phyloP scores from a whole-genome alignment of 805 yeast species.

The Pichia paraexigua region DNA sequence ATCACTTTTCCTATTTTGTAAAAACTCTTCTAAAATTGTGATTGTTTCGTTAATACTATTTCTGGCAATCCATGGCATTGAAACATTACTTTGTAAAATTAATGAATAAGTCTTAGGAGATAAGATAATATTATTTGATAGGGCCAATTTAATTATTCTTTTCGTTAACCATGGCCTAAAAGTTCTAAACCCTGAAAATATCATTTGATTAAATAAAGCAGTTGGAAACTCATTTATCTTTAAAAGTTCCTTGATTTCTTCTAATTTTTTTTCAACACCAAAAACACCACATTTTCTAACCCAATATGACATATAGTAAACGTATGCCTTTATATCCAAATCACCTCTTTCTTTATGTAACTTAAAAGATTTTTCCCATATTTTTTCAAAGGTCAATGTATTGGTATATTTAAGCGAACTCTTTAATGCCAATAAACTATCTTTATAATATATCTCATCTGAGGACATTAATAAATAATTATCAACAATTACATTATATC shows the following conservation, averaged over 20 bases:
- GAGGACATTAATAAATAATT: slow-evolving; percentile 9
- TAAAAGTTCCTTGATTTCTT: slow-evolving; percentile 10
- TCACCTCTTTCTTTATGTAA: slow-evolving; percentile 8
- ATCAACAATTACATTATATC: slow-evolving; percentile 18
- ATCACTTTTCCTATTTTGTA: slow-evolving; percentile 15
- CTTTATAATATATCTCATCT: slow-evolving; percentile 11
- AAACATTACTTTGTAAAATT: slow-evolving; percentile 19
- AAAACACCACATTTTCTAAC: slow-evolving; percentile 13
- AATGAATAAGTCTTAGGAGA: slow-evolving; percentile 24
- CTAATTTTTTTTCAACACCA: slow-evolving; percentile 12
- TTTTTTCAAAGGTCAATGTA: slow-evolving; percentile 11
- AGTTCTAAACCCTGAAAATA: slow-evolving; percentile 17
- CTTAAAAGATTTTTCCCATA: slow-evolving; percentile 16
- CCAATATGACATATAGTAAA: slow-evolving; percentile 17
- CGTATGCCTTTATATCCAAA: slow-evolving; percentile 15
- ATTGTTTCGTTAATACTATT: slow-evolving; percentile 15
- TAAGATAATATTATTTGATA: slow-evolving; percentile 10
- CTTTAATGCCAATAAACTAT: slow-evolving; percentile 18
- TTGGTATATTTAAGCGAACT: slow-evolving; percentile 16
- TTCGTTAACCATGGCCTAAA: slow-evolving; percentile 15
- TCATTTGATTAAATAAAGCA: slow-evolving; percentile 20
- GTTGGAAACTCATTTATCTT: slow-evolving; percentile 15
- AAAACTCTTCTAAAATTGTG: slow-evolving; percentile 18
- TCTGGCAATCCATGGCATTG: slow-evolving; percentile 10
- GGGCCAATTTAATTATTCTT: slow-evolving; percentile 14